Evolutionary conservation across 495 filamentous ascomycete genomes (phyloP), one percentile per base, ranked within the genome.

Genomic region (Physcia stellaris): DNA sequence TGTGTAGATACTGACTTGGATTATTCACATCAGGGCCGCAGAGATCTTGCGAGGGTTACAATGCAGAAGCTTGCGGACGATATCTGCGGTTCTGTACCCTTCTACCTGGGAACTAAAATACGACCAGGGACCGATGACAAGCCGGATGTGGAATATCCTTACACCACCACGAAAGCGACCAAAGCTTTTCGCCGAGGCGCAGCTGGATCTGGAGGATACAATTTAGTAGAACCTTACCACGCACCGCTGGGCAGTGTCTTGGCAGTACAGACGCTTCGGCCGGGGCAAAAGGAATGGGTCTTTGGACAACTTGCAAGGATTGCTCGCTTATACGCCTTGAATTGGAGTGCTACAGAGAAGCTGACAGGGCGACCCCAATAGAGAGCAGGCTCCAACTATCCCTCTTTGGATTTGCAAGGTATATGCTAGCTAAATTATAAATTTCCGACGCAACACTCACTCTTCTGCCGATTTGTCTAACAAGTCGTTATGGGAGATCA

Each of bases 401-500:
- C n/a, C n/a, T n/a, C n/a, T n/a, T n/a, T n/a, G n/a, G n/a, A n/a
- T n/a, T n/a, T n/a, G n/a, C n/a, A n/a, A n/a, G n/a, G n/a, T n/a
- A n/a, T n/a, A n/a, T n/a, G n/a, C n/a, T n/a, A n/a, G n/a, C n/a
- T n/a, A n/a, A n/a, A n/a, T n/a, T n/a, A n/a, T n/a, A n/a, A n/a
- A n/a, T n/a, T n/a, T n/a, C n/a, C n/a, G n/a, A n/a, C n/a, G n/a
- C n/a, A n/a, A 16, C 32, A 16, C 6, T 24, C 7, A 13, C 24
- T 32, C 23, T 22, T 52, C 43, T 17, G 51, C 52, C 49, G 63
- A 71, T 35, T 61, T 64, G 38, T 61, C 41, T 38, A 80, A 39
- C 26, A 85, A 46, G 52, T 49, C 67, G 49, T 66, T 56, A 43
- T 73, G 64, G 43, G 57, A 69, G 17, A 62, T 58, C 68, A 71